These are phyloP conservation scores for Gaeumannomyces tritici DNA, from an alignment of 2,329 filamentous ascomycete genomes.

Conservation along the genomic window DNA sequence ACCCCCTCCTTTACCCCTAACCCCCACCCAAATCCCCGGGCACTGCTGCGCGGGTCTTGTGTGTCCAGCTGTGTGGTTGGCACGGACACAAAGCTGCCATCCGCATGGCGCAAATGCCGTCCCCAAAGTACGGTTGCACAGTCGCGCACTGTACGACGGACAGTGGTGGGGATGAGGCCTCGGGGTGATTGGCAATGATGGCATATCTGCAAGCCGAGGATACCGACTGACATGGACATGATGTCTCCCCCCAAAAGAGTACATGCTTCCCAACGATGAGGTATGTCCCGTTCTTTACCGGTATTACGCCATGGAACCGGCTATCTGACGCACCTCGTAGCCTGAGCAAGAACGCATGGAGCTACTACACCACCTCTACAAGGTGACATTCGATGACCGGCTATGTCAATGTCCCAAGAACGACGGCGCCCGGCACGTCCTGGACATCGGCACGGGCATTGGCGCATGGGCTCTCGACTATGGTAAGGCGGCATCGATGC, in stretches of 20 bases:
- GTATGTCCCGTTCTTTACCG: constrained; percentile 6
- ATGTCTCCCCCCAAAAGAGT: constrained; percentile 10
- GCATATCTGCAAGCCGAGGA: too few species aligned
- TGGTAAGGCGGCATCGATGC: constrained; percentile 7
- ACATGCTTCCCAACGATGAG: constrained; percentile 17
- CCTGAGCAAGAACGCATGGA: constrained; percentile 15
- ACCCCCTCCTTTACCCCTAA: not conserved
- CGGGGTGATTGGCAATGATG: too few species aligned
- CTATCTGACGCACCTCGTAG: constrained; percentile 2
- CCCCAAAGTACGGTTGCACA: not conserved
- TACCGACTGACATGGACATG: not conserved
- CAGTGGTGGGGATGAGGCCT: not conserved
- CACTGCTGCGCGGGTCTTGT: not conserved
- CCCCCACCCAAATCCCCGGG: not conserved
- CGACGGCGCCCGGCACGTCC: constrained; percentile 13
- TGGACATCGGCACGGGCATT: constrained; percentile 22
- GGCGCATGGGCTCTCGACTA: constrained; percentile 23
- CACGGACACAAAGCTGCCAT: not conserved
- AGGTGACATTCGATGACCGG: constrained; percentile 15
- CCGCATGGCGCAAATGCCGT: too few species aligned
- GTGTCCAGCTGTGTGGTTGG: not conserved
- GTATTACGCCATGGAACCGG: too few species aligned
- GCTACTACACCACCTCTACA: constrained; percentile 12
- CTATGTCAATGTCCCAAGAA: constrained; percentile 4
- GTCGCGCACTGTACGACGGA: not conserved